Evolutionary conservation across 2,329 filamentous ascomycete genomes (phyloP), one percentile per base, ranked within the genome.

Genomic region (Stemphylium lycopersici): DNA sequence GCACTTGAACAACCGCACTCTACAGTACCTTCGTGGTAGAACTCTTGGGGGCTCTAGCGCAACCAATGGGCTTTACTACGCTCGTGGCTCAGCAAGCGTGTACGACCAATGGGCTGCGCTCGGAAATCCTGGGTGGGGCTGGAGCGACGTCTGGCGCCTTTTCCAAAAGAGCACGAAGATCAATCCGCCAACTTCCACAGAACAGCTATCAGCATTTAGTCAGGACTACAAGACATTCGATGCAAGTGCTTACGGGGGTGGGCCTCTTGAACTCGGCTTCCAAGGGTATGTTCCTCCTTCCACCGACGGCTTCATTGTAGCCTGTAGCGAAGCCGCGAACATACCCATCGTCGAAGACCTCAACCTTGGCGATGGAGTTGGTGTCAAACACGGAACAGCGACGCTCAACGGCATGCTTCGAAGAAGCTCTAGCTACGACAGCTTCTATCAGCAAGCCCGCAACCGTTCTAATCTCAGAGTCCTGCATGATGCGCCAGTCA

Each of bases 101-200:
- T 76, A 76, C 43, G 80, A 87, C 66, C 76, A 76, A 1, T 87
- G 85, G 84, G 80, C 77, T 34, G 68, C 75, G n/a, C 68, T 87
- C 7, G 84, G 85, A 1, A 87, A 87, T 56, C 51, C 68, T 1
- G 84, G 83, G 1, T 88, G 85, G 85, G 76, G 78, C 1, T 68
- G 64, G 65, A 26, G 60, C 6, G 58, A 67, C 20, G 56, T 65
- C 2, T 66, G 59, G 40, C 62, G 49, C 2, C 42, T 64, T 0
- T 71, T 71, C 33, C 46, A 38, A 41, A 71, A 64, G 56, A 67
- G 63, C 31, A 73, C 70, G 3, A 66, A 59, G 18, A 62, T 73
- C 50, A 71, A 70, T 41, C 57, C 70, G 3, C 69, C 70, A 13
- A 65, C 58, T 13, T 34, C 47, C 4, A 60, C 60, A 1, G 31